Conservation (phyloP, 805 yeast species). For the Jamesozyma jinghongensis region DNA sequence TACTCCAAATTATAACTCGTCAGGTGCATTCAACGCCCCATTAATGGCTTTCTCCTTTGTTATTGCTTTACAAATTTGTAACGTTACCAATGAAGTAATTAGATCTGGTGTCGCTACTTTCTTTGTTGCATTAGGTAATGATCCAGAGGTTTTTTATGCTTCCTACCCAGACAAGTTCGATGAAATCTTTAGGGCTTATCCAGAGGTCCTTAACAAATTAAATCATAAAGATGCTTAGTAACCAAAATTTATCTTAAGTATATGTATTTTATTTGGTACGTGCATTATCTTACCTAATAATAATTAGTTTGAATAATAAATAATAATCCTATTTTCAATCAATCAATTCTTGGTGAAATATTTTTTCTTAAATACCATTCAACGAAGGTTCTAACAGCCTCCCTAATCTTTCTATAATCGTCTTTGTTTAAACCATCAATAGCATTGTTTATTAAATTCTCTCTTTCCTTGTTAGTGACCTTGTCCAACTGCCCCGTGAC, state of each 20-base stretch:
- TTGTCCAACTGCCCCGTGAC: conserved; percentile 40
- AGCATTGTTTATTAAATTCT: conserved; percentile 49
- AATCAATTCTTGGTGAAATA: conserved; percentile 38
- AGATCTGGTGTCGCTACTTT: conserved; percentile 78
- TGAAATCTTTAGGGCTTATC: conserved; percentile 55
- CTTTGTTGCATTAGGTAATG: conserved; percentile 72
- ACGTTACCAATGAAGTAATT: conserved; percentile 62
- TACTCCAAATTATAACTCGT: conserved; percentile 51
- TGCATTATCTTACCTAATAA: too few species aligned
- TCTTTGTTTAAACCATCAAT: conserved; percentile 54
- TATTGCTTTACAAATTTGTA: conserved; percentile 66
- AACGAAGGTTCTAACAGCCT: conserved; percentile 65
- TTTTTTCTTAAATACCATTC: conserved; percentile 78
- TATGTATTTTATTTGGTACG: too few species aligned
- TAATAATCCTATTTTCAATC: background rate
- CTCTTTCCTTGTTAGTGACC: conserved; percentile 61
- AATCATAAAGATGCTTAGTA: conserved; percentile 25
- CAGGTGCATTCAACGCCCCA: conserved; percentile 59
- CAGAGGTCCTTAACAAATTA: conserved; percentile 54
- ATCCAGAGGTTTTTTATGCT: conserved; percentile 72
- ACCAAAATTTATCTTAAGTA: background rate
- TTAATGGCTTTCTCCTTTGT: conserved; percentile 65
- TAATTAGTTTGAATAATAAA: background rate
- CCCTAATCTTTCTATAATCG: conserved; percentile 66
- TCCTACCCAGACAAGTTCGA: conserved; percentile 64